Percentiles rank a stretch among this genome's conserved stretches.
These are phyloP conservation scores for Corymbia citriodora DNA, from an alignment of 441 rosid species.

Conservation along the genomic window DNA sequence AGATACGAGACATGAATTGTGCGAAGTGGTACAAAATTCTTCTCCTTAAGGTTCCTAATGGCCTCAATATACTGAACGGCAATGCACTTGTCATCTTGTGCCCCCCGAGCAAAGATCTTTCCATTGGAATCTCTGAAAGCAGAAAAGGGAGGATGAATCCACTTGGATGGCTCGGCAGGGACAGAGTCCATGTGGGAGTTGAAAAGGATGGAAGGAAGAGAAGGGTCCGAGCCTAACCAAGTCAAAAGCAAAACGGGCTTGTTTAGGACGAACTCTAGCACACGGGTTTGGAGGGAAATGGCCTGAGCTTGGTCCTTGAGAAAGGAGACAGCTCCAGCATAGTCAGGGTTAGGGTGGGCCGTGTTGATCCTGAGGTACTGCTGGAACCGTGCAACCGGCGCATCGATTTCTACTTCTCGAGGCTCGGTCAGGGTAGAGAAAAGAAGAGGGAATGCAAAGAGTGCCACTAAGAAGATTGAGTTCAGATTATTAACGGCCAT, in stretches of 20 bases:
- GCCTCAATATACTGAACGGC: conserved; percentile 80
- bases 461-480: neutral
- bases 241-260: conserved; percentile 63
- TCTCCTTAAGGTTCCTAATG: conserved; percentile 45
- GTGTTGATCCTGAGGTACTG: conserved; percentile 72
- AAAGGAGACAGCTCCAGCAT: conserved; percentile 52
- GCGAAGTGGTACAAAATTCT: conserved; percentile 40
- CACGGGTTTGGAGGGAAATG: conserved; percentile 32
- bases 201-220: conserved; percentile 65
- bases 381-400: conserved; percentile 54
- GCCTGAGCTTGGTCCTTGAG: conserved; percentile 48
- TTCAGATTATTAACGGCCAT: neutral
- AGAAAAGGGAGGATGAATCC: conserved; percentile 79
- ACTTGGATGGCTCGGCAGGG: conserved; percentile 69
- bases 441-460: neutral
- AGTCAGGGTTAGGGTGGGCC: conserved; percentile 82
- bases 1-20: conserved; percentile 62
- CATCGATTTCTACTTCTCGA: conserved; percentile 15
- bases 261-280: conserved; percentile 37
- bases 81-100: conserved; percentile 88
- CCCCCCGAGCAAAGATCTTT: conserved; percentile 68
- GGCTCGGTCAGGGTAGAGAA: neutral
- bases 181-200: conserved; percentile 96
- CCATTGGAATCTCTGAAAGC: conserved; percentile 51
- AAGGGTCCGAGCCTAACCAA: conserved; percentile 68